Evolutionary conservation across 202 grass and related monocot species (phyloP), one percentile per base, ranked within the genome.

Genomic region (Dendrocalamus latiflorus): DNA sequence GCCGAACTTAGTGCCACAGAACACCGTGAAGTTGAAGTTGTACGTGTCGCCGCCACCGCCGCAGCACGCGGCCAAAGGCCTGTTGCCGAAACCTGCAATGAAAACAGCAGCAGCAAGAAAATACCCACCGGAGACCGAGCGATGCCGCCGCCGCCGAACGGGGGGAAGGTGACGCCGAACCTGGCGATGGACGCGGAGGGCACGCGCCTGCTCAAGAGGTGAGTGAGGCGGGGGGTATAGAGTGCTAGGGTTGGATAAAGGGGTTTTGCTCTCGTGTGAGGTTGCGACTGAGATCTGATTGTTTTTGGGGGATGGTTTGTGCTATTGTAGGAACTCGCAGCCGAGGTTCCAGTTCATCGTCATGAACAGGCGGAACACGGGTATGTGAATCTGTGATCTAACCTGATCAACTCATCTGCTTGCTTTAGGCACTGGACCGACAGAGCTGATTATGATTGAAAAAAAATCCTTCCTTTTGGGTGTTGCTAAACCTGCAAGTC

Each of bases 191-290:
- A 93, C 83, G 88, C 89, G 47, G 89, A 89, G 50, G 85, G 65
- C 43, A 95, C 90, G 65, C 91, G 91, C 42, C 56, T 82, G 14
- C 90, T 96, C 24, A 88, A 94, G 89, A 97, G 94, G 94, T 97
- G 39, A 42, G 39, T 42, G 73, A 84, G 70, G 30, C 5, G 8
- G 69, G 8, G 12, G 9, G 38, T 78, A 42, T 42, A 9, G 39
- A 42, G 8, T 42, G 39, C 65, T 50, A 55, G 34, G 70, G 56
- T 86, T 82, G 21, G 16, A 2, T 82, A 4, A 12, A 2, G 30
- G 10, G 61, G 25, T 80, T 48, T 84, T 56, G 16, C n/a, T 42
- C 7, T 42, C 24, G 65, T 74, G 33, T 44, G 81, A 76, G 18
- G 26, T 15, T 48, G 65, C 45, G 16, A 51, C 43, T 74, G 51